phyloP scores from a whole-genome alignment of 2,329 filamentous ascomycete genomes.

The Arthrobotrys pseudoclavata region DNA sequence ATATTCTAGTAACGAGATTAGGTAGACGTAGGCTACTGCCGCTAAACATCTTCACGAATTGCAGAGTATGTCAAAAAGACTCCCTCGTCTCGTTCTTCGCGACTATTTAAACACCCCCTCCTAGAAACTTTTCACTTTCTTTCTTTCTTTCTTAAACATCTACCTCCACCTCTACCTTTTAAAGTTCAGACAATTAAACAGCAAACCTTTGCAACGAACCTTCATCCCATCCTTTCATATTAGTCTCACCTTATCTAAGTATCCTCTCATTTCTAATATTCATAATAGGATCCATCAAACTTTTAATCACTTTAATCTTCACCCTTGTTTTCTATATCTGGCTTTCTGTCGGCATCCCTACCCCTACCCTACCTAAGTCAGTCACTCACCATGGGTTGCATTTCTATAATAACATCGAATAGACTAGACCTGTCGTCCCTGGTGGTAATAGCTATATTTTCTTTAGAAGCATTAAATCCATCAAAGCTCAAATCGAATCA shows the following conservation, averaged over 20 bases:
- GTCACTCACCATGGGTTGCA: not conserved
- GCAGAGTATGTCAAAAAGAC: no score
- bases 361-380: not conserved
- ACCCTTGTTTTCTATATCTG: not conserved
- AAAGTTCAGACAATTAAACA: not conserved
- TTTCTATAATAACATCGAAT: conserved; percentile 28
- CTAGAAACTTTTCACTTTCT: not conserved
- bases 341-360: not conserved
- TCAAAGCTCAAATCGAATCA: conserved; percentile 37
- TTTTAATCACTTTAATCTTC: not conserved
- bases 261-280: not conserved
- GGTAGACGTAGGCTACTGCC: no score
- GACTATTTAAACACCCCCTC: not conserved
- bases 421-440: conserved; percentile 35
- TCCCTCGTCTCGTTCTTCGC: not conserved
- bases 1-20: no score
- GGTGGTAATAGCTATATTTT: conserved; percentile 41
- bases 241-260: not conserved
- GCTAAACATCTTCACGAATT: no score
- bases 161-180: not conserved
- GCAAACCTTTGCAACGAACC: not conserved
- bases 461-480: conserved; percentile 21
- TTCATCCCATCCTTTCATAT: not conserved
- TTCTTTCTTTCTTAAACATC: not conserved
- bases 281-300: conserved; percentile 4